Evolutionary conservation across 1,284 basidiomycete genomes (phyloP).

Genomic region (Tylopilus microsporus): DNA sequence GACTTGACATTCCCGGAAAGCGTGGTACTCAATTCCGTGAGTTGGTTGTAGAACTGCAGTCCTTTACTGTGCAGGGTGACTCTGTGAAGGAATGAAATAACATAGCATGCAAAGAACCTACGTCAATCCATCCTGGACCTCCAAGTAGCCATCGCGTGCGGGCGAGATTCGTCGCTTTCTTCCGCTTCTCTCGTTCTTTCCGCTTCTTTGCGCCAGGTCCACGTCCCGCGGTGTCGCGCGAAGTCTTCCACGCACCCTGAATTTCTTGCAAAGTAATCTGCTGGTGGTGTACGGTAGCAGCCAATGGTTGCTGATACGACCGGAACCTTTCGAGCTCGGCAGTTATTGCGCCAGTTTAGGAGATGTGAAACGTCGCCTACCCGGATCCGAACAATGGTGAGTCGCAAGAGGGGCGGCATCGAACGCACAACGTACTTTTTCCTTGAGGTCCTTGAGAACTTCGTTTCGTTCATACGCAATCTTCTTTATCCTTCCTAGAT

Average conservation of each 20-base stretch:
- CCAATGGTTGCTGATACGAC: constrained; percentile 81
- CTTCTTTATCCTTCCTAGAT: constrained; percentile 71
- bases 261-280: constrained; percentile 69
- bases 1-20: constrained; percentile 59
- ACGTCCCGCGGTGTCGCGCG: constrained; percentile 69
- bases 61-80: constrained; percentile 58
- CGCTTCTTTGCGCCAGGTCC: constrained; percentile 71
- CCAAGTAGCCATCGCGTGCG: constrained; percentile 79
- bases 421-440: constrained; percentile 54
- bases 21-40: constrained; percentile 61
- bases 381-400: constrained; percentile 63
- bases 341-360: constrained; percentile 79
- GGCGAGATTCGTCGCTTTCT: constrained; percentile 69
- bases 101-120: constrained; percentile 39
- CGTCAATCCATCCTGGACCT: constrained; percentile 81
- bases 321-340: constrained; percentile 93
- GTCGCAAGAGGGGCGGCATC: neutral
- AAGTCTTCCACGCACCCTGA: constrained; percentile 60
- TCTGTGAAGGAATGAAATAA: constrained; percentile 2
- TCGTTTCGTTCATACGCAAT: constrained; percentile 82
- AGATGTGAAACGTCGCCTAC: constrained; percentile 94
- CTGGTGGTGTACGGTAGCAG: constrained; percentile 74
- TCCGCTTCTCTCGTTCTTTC: constrained; percentile 73
- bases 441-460: constrained; percentile 89
- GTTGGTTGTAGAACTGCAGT: constrained; percentile 80